Conservation (phyloP, 2,329 filamentous ascomycete species). For the Calonectria montana region DNA sequence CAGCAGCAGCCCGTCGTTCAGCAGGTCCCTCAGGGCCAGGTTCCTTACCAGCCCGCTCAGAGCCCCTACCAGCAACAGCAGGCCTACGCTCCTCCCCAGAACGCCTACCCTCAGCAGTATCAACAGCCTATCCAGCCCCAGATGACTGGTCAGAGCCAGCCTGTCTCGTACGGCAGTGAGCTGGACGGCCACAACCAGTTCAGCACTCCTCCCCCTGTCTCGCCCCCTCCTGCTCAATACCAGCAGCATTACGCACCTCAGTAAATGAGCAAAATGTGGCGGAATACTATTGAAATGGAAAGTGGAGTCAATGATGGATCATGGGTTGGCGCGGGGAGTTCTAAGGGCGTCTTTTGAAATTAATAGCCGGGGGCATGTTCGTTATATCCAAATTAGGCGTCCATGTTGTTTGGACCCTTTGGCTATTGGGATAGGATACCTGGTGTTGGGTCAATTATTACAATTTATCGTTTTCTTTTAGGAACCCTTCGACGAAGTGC, state of each 20-base stretch:
- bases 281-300: background rate
- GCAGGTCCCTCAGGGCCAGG: conserved; percentile 25
- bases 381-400: background rate
- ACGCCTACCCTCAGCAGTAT: conserved; percentile 37
- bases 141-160: conserved; percentile 19
- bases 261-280: background rate
- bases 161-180: conserved; percentile 25
- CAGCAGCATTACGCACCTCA: conserved; percentile 28
- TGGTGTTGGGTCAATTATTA: background rate
- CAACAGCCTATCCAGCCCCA: conserved; percentile 31
- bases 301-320: background rate
- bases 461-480: background rate
- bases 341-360: background rate
- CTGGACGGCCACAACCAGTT: conserved; percentile 30
- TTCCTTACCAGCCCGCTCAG: conserved; percentile 35
- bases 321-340: conserved; percentile 15
- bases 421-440: background rate
- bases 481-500: too few species aligned
- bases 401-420: background rate
- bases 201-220: conserved; percentile 24
- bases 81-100: conserved; percentile 39
- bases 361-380: background rate
- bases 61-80: conserved; percentile 46
- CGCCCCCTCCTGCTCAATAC: conserved; percentile 37
- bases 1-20: conserved; percentile 17